Percentiles rank a stretch among this genome's conserved stretches.
Conservation (phyloP, 441 rosid genomes). For the Eruca vesicaria region DNA sequence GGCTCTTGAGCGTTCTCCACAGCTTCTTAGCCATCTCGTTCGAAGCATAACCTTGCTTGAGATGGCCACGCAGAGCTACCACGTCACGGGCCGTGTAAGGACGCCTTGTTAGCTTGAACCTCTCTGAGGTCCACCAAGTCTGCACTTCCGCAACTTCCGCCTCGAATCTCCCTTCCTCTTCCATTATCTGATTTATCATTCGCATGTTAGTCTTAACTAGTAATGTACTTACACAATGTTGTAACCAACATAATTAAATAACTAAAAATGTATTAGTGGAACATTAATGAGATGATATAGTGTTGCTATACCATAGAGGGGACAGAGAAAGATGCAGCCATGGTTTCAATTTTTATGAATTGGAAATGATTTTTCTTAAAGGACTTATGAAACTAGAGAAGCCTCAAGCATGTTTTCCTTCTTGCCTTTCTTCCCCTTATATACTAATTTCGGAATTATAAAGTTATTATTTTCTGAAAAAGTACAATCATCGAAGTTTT, state of each 20-base stretch:
- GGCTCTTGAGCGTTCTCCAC: slow-evolving; percentile 85
- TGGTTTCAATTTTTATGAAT: slow-evolving; percentile 45
- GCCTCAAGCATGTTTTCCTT: slow-evolving; percentile 31
- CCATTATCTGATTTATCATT: slow-evolving; percentile 53
- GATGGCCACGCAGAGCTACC: slow-evolving; percentile 78
- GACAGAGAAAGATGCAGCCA: slow-evolving; percentile 87
- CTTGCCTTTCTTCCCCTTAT: slow-evolving; percentile 28
- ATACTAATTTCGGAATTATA: slow-evolving; percentile 29
- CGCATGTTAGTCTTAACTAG: neutral
- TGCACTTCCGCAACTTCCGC: slow-evolving; percentile 90
- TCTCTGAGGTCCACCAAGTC: slow-evolving; percentile 92
- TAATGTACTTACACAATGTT: neutral
- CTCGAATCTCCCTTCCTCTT: slow-evolving; percentile 88
- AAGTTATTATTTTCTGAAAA: neutral
- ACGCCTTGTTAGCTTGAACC: slow-evolving; percentile 81
- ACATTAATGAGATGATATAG: neutral
- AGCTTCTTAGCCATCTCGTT: slow-evolving; percentile 88
- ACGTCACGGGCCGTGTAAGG: slow-evolving; percentile 89
- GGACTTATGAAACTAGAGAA: slow-evolving; percentile 29
- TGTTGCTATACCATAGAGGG: slow-evolving; percentile 71
- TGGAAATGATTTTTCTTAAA: slow-evolving; percentile 21
- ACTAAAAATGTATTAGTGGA: neutral
- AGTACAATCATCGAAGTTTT: neutral
- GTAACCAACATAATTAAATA: neutral
- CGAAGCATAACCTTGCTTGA: slow-evolving; percentile 74